phyloP scores from a whole-genome alignment of 129 eudicot species.

The Pittosporum tobira region DNA sequence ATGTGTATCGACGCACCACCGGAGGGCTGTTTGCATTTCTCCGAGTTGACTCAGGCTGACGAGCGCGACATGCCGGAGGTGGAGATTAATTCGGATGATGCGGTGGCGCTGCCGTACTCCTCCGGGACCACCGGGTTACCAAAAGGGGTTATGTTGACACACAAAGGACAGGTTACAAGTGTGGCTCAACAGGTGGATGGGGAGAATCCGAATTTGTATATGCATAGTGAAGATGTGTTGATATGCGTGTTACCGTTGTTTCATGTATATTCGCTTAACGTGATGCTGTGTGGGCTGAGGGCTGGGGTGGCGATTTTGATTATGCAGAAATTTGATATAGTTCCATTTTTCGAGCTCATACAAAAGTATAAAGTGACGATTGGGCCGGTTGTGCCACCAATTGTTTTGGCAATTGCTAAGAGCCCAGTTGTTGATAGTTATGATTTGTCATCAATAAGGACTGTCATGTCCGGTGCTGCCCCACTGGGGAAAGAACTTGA shows the following conservation, averaged over 20 bases:
- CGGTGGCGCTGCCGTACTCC: constrained; percentile 83
- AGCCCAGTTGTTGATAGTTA: constrained; percentile 56
- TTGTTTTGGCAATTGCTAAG: constrained; percentile 72
- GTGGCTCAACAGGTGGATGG: constrained; percentile 98
- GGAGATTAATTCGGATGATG: constrained; percentile 55
- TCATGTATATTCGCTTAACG: constrained; percentile 71
- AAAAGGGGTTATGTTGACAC: constrained; percentile 93
- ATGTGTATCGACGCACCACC: constrained; percentile 50
- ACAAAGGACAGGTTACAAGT: constrained; percentile 79
- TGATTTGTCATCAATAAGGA: constrained; percentile 60
- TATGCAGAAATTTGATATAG: constrained; percentile 83
- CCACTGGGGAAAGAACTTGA: constrained; percentile 93
- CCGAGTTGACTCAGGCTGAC: constrained; percentile 38
- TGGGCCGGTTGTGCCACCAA: constrained; percentile 92
- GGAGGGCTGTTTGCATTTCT: constrained; percentile 42
- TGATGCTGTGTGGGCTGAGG: constrained; percentile 63
- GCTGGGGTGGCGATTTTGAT: constrained; percentile 76
- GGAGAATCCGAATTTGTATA: constrained; percentile 71
- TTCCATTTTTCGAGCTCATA: constrained; percentile 52
- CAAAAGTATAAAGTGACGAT: constrained; percentile 73
- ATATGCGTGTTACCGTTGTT: constrained; percentile 75
- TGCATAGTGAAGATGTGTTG: constrained; percentile 68
- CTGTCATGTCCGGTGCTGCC: constrained; percentile 91
- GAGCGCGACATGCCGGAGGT: constrained; percentile 51
- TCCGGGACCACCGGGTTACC: constrained; percentile 94